Conservation (phyloP, 805 yeast species). For the Kuraishia piskuri region DNA sequence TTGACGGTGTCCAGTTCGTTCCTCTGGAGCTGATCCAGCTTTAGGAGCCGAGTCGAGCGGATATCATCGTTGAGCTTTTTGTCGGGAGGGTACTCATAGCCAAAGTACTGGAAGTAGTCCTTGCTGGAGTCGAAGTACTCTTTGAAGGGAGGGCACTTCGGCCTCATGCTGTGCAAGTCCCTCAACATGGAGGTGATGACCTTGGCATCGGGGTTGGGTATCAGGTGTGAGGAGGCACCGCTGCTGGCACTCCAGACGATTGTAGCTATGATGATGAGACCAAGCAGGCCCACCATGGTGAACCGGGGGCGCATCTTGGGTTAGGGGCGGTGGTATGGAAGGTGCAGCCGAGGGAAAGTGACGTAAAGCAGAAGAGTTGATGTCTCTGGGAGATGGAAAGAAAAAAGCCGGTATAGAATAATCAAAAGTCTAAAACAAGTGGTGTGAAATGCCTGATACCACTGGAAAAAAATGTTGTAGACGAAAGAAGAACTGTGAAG, state of each 20-base stretch:
- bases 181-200: slow-evolving; percentile 10
- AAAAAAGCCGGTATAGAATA: too few species aligned
- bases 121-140: slow-evolving; percentile 13
- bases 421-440: too few species aligned
- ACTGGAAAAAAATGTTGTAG: too few species aligned
- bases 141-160: slow-evolving; percentile 17
- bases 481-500: too few species aligned
- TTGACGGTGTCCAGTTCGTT: slow-evolving; percentile 15
- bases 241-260: slow-evolving; percentile 3
- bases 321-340: not conserved
- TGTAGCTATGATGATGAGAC: slow-evolving; percentile 2
- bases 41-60: slow-evolving; percentile 11
- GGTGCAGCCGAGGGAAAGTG: too few species aligned
- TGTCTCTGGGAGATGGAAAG: too few species aligned
- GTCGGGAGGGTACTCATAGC: slow-evolving; percentile 16
- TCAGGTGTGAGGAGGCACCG: slow-evolving; percentile 8
- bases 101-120: slow-evolving; percentile 23
- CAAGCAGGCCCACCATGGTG: not conserved
- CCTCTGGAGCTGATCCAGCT: slow-evolving; percentile 15
- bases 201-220: slow-evolving; percentile 9
- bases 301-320: not conserved
- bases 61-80: slow-evolving; percentile 12
- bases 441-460: too few species aligned
- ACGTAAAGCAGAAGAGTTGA: too few species aligned
- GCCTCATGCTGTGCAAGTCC: slow-evolving; percentile 7